Evolutionary conservation across 148 eudicot species (phyloP), one percentile per base, ranked within the genome.

Genomic region (Limonium bicolor): DNA sequence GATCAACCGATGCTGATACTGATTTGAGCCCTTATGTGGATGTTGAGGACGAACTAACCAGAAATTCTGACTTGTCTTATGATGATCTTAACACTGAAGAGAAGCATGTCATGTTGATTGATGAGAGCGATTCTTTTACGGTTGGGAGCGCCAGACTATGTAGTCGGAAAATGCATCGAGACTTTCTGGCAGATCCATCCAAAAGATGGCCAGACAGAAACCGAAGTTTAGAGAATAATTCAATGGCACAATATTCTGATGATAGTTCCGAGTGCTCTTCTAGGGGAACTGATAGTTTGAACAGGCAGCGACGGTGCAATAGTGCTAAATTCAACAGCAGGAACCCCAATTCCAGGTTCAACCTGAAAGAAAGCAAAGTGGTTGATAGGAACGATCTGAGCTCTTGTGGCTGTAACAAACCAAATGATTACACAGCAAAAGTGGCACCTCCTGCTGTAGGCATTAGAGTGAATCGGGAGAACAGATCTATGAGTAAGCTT

Each of bases 341-440:
- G 50, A 67, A 59, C 50, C 36, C 52, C 48, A 79, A 72, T 46
- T 61, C 54, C 39, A 72, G 62, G 56, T 72, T 60, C 45, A 56
- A 60, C 29, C 86, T 74, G 59, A 86, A 72, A 49, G 72, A 27
- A 53, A 34, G 29, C 20, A 66, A 18, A 18, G 25, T 23, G 27
- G 8, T 28, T 20, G 28, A 28, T 28, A 41, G 74, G 55, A 66
- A 64, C 47, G 82, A 76, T 52, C 56, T 20, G 35, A 56, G 60
- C 21, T 49, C 61, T 58, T 80, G 95, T 50, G 64, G 82, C 53
- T 85, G 92, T 56, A 64, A 73, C 36, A 67, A 69, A 42, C 73
- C 64, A 9, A 68, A 52, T 67, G 86, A 72, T 42, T 67, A 67
- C 47, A 64, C 66, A 51, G 41, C 67, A 35, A 78, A 66, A 54